Conservation (phyloP, 257 asterid species). For the Striga asiatica region DNA sequence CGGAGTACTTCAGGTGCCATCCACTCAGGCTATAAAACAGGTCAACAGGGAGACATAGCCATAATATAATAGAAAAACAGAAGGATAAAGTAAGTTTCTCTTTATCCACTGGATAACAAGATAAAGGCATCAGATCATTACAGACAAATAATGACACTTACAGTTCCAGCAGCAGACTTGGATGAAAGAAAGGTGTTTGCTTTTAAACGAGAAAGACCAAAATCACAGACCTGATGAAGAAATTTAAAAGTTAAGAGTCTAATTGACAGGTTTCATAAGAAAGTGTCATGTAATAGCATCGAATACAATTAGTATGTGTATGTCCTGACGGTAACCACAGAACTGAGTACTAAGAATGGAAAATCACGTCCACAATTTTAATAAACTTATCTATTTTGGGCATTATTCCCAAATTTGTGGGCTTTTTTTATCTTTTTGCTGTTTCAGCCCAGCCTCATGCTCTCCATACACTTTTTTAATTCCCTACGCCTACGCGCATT, state of each 20-base stretch:
- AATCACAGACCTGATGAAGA: slow-evolving; percentile 77
- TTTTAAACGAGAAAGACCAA: slow-evolving; percentile 93
- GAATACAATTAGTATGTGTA: neutral
- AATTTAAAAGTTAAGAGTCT: slow-evolving; percentile 16
- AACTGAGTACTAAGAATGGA: neutral
- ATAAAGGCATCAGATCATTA: slow-evolving; percentile 15
- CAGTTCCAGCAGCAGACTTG: slow-evolving; percentile 98
- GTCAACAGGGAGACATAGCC: too few species aligned
- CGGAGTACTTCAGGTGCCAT: slow-evolving; percentile 99
- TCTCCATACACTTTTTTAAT: too few species aligned
- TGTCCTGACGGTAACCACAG: too few species aligned
- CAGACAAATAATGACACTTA: slow-evolving; percentile 33
- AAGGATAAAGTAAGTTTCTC: slow-evolving; percentile 6
- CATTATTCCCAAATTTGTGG: too few species aligned
- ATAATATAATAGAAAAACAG: too few species aligned
- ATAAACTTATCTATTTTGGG: too few species aligned
- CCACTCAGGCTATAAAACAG: slow-evolving; percentile 82
- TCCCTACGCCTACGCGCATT: too few species aligned
- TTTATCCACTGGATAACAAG: slow-evolving; percentile 4
- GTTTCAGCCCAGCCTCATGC: too few species aligned
- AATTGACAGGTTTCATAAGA: neutral
- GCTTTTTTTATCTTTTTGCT: too few species aligned
- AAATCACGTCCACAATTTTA: neutral
- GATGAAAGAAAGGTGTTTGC: slow-evolving; percentile 93
- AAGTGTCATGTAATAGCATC: neutral